Percentiles rank a stretch among this genome's conserved stretches.
Conservation (phyloP, 106 monocot genomes). For the Dendrobium catenatum region DNA sequence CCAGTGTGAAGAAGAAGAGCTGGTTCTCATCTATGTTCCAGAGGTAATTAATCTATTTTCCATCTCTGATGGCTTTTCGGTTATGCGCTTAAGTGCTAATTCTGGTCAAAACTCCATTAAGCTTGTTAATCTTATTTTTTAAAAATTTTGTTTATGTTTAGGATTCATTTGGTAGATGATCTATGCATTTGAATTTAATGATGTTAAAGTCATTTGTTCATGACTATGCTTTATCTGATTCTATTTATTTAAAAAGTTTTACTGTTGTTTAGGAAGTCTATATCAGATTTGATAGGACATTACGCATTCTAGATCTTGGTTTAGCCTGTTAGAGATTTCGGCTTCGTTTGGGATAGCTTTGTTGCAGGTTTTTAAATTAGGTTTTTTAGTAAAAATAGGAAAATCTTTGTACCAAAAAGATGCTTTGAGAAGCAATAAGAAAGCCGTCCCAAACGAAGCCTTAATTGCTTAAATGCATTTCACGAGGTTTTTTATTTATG, state of each 20-base stretch:
- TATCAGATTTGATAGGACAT: background rate
- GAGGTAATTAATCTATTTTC: constrained; percentile 38
- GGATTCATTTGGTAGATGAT: background rate
- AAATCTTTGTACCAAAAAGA: no score
- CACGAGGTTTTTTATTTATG: background rate
- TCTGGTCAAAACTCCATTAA: background rate
- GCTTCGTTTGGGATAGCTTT: no score
- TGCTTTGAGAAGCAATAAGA: no score
- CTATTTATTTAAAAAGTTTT: background rate
- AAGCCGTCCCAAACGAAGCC: no score
- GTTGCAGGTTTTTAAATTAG: no score
- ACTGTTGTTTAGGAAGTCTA: background rate
- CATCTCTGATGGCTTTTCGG: background rate
- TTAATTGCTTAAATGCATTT: background rate
- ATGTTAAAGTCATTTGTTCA: background rate
- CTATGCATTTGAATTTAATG: background rate
- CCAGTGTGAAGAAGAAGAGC: constrained; percentile 64
- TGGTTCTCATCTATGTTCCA: constrained; percentile 92
- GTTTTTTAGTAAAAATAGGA: no score
- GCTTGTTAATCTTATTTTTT: background rate
- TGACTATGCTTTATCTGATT: background rate
- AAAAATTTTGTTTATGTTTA: background rate
- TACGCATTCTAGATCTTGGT: background rate
- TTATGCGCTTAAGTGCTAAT: no score
- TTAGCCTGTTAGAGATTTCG: background rate